Evolutionary conservation across 345 rosid species (phyloP).

Genomic region (Salix caprea): DNA sequence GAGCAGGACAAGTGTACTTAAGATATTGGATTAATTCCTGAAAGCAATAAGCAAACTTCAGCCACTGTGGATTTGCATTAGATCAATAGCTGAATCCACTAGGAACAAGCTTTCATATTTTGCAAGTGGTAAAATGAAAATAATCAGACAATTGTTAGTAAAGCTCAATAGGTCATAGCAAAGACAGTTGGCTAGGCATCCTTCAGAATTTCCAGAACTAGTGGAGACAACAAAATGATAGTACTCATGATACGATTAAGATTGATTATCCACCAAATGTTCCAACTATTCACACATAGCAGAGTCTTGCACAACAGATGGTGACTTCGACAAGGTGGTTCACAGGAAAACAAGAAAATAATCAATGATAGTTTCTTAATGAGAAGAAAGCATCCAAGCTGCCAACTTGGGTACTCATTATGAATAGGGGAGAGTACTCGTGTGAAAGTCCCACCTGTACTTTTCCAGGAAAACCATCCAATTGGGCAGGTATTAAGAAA

Average conservation of each 20-base stretch:
- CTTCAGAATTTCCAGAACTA: not conserved
- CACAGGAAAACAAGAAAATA: not conserved
- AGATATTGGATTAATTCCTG: constrained; percentile 81
- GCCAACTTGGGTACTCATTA: not conserved
- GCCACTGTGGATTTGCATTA: not conserved
- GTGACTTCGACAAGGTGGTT: not conserved
- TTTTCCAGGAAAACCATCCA: not conserved
- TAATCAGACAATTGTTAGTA: not conserved
- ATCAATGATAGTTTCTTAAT: not conserved
- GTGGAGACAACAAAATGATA: not conserved
- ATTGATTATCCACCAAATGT: not conserved
- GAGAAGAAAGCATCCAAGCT: not conserved
- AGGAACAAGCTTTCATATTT: not conserved
- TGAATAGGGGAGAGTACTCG: not conserved
- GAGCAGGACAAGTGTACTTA: constrained; percentile 77
- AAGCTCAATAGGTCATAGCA: not conserved
- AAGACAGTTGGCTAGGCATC: not conserved
- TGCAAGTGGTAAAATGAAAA: not conserved
- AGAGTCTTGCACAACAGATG: not conserved
- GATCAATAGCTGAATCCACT: not conserved
- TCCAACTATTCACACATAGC: not conserved
- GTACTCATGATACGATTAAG: not conserved
- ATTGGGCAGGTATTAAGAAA: not conserved
- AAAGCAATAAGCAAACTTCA: not conserved
- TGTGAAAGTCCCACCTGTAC: not conserved